Evolutionary conservation across 345 rosid species (phyloP).

Genomic region (Bruguiera gymnorhiza): DNA sequence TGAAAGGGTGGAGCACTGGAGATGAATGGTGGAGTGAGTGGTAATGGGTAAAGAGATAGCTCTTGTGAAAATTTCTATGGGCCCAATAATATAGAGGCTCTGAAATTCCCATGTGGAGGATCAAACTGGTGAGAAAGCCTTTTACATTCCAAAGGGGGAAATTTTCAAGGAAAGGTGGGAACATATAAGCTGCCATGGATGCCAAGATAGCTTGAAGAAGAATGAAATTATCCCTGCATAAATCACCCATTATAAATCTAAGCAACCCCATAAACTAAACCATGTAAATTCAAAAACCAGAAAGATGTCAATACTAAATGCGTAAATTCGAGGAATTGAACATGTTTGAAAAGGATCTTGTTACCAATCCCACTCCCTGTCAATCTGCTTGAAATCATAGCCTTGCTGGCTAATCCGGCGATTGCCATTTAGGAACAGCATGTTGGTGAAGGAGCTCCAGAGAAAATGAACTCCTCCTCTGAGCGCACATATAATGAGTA

Average conservation of each 20-base stretch:
- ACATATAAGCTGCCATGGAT: constrained; percentile 48
- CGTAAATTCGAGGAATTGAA: background rate
- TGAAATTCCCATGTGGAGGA: constrained; percentile 70
- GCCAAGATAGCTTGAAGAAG: constrained; percentile 74
- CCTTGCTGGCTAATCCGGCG: constrained; percentile 62
- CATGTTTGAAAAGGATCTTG: background rate
- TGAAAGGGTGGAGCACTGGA: constrained; percentile 62
- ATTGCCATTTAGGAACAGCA: constrained; percentile 56
- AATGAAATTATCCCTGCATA: constrained; percentile 85
- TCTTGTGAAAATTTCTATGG: constrained; percentile 57
- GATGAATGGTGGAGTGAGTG: constrained; percentile 85
- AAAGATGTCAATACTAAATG: background rate
- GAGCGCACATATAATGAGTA: constrained; percentile 47
- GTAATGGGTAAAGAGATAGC: constrained; percentile 55
- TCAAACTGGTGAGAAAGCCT: constrained; percentile 55
- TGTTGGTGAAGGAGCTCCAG: constrained; percentile 47
- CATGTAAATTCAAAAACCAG: background rate
- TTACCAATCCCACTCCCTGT: constrained; percentile 93
- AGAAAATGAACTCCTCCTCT: constrained; percentile 35
- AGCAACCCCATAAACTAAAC: background rate
- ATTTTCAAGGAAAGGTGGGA: constrained; percentile 39
- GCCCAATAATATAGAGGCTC: constrained; percentile 79
- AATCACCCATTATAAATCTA: background rate
- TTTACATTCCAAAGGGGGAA: constrained; percentile 66
- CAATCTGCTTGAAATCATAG: constrained; percentile 83